Evolutionary conservation across 306 rosid species (phyloP).

Genomic region (Dalbergia cochinchinensis): DNA sequence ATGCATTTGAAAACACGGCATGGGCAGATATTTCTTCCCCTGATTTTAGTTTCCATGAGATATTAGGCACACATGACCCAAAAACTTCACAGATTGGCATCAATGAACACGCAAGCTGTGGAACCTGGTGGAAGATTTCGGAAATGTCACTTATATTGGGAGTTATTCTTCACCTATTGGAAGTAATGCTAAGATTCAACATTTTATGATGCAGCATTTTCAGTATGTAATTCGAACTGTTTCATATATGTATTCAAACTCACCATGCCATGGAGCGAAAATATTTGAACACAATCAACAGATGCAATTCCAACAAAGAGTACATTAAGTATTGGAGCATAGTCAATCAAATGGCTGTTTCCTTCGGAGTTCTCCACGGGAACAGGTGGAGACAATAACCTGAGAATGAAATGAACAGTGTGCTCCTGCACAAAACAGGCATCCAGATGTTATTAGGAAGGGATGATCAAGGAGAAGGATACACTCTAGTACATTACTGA

Average conservation of each 20-base stretch:
- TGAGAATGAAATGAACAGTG: constrained; percentile 81
- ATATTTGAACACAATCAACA: constrained; percentile 91
- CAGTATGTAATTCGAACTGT: neutral
- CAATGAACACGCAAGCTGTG: constrained; percentile 95
- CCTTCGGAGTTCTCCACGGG: constrained; percentile 67
- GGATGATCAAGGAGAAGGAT: constrained; percentile 21
- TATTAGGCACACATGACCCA: constrained; percentile 89
- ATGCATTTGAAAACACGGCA: constrained; percentile 96
- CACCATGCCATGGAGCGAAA: constrained; percentile 97
- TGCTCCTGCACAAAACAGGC: constrained; percentile 80
- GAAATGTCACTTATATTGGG: constrained; percentile 32
- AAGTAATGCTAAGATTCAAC: neutral
- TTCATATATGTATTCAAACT: constrained; percentile 37
- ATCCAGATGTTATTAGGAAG: constrained; percentile 43
- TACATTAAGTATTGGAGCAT: constrained; percentile 83
- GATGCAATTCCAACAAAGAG: constrained; percentile 89
- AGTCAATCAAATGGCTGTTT: constrained; percentile 76
- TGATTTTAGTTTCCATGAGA: constrained; percentile 71
- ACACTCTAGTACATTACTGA: constrained; percentile 16
- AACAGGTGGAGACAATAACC: constrained; percentile 85
- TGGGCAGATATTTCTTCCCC: constrained; percentile 92
- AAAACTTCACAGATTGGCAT: constrained; percentile 99
- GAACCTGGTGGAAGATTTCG: constrained; percentile 68
- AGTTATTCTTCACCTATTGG: neutral
- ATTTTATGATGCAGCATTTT: neutral